Evolutionary conservation across 257 asterid species (phyloP), one percentile per base, ranked within the genome.

Genomic region (Thymus quinquecostatus): DNA sequence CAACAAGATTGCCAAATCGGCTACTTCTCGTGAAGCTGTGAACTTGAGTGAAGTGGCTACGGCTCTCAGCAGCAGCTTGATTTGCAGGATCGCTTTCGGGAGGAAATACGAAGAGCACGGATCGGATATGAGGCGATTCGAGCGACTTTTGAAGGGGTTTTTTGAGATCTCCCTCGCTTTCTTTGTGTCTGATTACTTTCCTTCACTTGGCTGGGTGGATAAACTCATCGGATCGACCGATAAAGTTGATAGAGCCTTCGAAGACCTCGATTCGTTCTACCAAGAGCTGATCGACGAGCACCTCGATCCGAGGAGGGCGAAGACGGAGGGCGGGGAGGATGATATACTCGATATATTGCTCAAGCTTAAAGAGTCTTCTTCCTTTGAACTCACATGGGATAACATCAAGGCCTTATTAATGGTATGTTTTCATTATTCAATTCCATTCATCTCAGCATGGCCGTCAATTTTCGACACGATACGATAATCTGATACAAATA

Each of bases 251-350:
- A 2, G 3, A 1, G 40, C 61, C 9, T 70, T 38, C 63, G 21
- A 45, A 21, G 36, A 64, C 0, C 32, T 69, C 48, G 80, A 76
- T 54, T 54, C 68, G 2, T 76, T 69, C 50, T 76, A 63, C 6
- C 47, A 62, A 27, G 68, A 76, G 32, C 66, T 53, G 10, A 76
- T 76, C 21, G n/a, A 63, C 29, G 80, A 76, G 29, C 76, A 56
- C 36, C 10, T 76, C 5, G 48, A 62, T 11, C 28, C 10, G 0
- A 10, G 5, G 1, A 51, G 71, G 54, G 62, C 1, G 34, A 55
- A 54, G 9, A 28, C 4, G 21, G 10, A 6, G 43, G 70, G 6
- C 10, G 72, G 7, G 14, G 60, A 33, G 14, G 47, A 36, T 1
- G 66, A 62, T 30, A 62, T 76, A 62, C 80, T 47, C 53, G 53